These are phyloP conservation scores for Eucommia ulmoides DNA, from an alignment of 257 asterid species.

Conservation along the genomic window DNA sequence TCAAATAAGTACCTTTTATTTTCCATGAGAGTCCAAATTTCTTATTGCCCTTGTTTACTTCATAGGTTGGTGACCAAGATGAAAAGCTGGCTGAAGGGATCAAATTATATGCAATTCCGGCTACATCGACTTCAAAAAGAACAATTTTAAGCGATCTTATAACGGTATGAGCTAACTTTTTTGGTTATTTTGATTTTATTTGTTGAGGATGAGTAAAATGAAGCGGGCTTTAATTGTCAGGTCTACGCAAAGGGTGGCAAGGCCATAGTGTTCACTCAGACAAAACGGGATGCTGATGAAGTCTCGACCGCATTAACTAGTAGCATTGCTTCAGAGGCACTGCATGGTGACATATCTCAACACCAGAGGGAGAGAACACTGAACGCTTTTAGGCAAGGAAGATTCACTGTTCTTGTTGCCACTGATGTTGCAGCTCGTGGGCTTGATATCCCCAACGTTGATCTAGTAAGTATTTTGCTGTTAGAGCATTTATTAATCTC, in stretches of 20 bases:
- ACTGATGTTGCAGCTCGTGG: slow-evolving; percentile 97
- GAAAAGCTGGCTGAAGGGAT: slow-evolving; percentile 89
- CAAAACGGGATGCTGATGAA: slow-evolving; percentile 97
- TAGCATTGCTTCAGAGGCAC: slow-evolving; percentile 87
- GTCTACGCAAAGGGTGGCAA: slow-evolving; percentile 93
- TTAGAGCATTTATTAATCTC: no score
- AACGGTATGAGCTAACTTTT: slow-evolving; percentile 29
- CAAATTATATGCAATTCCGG: slow-evolving; percentile 60
- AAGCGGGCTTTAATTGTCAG: slow-evolving; percentile 27
- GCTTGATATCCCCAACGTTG: slow-evolving; percentile 90
- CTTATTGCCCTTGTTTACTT: neutral
- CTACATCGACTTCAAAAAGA: slow-evolving; percentile 57
- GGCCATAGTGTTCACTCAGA: slow-evolving; percentile 81
- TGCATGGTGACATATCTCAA: slow-evolving; percentile 95
- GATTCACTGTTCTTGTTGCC: slow-evolving; percentile 86
- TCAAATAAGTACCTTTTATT: no score
- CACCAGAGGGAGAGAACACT: slow-evolving; percentile 94
- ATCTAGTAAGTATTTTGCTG: slow-evolving; percentile 89
- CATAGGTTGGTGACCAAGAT: slow-evolving; percentile 69
- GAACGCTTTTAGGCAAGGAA: slow-evolving; percentile 88
- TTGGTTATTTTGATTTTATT: neutral
- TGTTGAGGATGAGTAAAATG: neutral
- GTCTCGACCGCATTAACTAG: slow-evolving; percentile 60
- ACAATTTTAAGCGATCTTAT: slow-evolving; percentile 70
- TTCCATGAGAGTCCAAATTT: no score